phyloP scores from a whole-genome alignment of 352 stramenopile species.

The Phytophthora megakarya region DNA sequence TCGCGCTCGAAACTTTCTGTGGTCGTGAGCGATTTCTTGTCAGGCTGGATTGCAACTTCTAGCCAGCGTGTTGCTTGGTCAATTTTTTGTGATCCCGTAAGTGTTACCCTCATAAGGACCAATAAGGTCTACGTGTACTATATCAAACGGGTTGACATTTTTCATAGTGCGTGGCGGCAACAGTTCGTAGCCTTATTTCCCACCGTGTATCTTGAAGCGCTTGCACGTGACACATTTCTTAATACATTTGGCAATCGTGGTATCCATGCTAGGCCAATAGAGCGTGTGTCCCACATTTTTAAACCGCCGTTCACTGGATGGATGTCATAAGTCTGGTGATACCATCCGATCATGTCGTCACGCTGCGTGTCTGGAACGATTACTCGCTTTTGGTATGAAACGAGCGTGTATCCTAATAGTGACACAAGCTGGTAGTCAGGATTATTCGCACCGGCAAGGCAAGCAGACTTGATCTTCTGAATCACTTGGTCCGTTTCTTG shows the following conservation, averaged over 20 bases:
- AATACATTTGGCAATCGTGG: background rate
- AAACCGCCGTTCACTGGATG: background rate
- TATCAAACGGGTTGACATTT: background rate
- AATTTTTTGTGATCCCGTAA: too few species aligned
- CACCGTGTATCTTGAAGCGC: background rate
- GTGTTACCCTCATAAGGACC: background rate
- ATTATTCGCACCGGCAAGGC: constrained; percentile 13
- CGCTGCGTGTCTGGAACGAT: constrained; percentile 2
- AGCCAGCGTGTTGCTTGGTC: too few species aligned
- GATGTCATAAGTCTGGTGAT: constrained; percentile 2
- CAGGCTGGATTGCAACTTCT: too few species aligned
- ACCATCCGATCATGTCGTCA: constrained; percentile 1
- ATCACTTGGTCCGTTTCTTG: constrained; percentile 4
- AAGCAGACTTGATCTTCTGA: background rate
- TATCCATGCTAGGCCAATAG: constrained; percentile 1
- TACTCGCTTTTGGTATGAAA: constrained; percentile 1
- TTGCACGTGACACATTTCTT: constrained; percentile 6
- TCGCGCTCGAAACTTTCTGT: too few species aligned
- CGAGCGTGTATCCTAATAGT: background rate
- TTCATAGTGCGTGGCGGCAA: background rate
- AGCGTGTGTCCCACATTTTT: background rate
- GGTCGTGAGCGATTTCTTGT: too few species aligned
- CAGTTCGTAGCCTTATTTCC: background rate
- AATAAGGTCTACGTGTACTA: background rate
- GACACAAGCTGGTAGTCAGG: constrained; percentile 15